phyloP scores from a whole-genome alignment of 1,284 basidiomycete species.

The Heliocybe sulcata region DNA sequence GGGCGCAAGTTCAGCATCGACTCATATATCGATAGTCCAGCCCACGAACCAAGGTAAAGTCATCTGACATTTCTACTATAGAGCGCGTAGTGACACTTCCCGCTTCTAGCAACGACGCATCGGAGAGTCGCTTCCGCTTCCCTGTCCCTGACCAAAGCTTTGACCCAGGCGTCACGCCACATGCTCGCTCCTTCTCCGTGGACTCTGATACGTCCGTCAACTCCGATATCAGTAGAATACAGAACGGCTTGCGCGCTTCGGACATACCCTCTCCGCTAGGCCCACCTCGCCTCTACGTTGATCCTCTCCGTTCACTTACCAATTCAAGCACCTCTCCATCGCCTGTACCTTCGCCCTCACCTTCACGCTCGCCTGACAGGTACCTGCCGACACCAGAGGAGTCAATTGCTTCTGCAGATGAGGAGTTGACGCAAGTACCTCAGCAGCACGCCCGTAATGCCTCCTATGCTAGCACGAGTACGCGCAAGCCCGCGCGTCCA shows the following conservation, averaged over 20 bases:
- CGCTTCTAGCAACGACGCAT: constrained; percentile 28
- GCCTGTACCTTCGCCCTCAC: constrained; percentile 31
- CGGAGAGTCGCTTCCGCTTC: constrained; percentile 13
- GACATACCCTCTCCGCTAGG: constrained; percentile 18
- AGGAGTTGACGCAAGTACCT: constrained; percentile 14
- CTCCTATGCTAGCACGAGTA: constrained; percentile 40
- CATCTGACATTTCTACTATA: not conserved
- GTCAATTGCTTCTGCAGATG: constrained; percentile 29
- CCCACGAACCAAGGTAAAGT: constrained; percentile 26
- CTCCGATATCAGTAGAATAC: constrained; percentile 24
- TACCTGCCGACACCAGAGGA: constrained; percentile 55
- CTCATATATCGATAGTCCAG: constrained; percentile 37
- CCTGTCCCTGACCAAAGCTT: constrained; percentile 2
- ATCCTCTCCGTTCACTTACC: constrained; percentile 30
- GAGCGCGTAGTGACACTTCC: constrained; percentile 7
- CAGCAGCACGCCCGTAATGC: constrained; percentile 47
- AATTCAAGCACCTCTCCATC: constrained; percentile 19
- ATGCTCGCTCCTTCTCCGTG: constrained; percentile 39
- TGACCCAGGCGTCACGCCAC: constrained; percentile 3
- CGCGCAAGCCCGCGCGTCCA: constrained; percentile 23
- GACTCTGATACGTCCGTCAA: constrained; percentile 52
- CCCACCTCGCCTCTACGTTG: constrained; percentile 45
- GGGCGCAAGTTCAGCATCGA: constrained; percentile 26
- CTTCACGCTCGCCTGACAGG: constrained; percentile 46
- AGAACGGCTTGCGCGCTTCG: constrained; percentile 2